Evolutionary conservation across 208 protist species (phyloP).

Genomic region (Wallacemonas collosoma): DNA sequence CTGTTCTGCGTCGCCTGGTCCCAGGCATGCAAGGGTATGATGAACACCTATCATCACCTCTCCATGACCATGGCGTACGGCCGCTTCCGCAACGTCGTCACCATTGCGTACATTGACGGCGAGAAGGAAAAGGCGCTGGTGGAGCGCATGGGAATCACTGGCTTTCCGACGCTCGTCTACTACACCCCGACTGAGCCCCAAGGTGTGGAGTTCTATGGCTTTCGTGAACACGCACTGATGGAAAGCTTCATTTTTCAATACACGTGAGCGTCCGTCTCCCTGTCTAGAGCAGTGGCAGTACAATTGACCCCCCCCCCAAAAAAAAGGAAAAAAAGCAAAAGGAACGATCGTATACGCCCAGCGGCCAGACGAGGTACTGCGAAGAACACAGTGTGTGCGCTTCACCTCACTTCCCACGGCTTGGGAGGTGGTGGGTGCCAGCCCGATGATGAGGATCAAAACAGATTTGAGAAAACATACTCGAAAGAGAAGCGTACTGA

Average conservation of each 20-base stretch:
- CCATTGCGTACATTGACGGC: conserved; percentile 62
- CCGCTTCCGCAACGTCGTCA: conserved; percentile 56
- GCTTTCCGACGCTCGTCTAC: conserved; percentile 63
- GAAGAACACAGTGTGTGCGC: too few relatives aligned
- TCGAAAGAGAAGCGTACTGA: too few relatives aligned
- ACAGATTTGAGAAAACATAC: too few relatives aligned
- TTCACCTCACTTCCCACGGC: too few relatives aligned
- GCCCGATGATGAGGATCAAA: too few relatives aligned
- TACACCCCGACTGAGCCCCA: conserved; percentile 71
- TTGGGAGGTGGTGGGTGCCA: too few relatives aligned
- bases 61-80: conserved; percentile 71
- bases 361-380: too few relatives aligned
- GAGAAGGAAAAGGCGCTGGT: conserved; percentile 55
- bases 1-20: conserved; percentile 77
- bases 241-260: conserved; percentile 88
- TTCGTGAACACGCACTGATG: conserved; percentile 43
- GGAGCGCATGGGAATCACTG: conserved; percentile 42
- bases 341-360: too few relatives aligned
- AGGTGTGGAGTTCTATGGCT: conserved; percentile 58
- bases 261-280: conserved; percentile 27
- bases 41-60: conserved; percentile 57
- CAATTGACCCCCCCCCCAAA: neutral
- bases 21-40: conserved; percentile 36
- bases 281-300: neutral
- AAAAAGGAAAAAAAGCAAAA: neutral